A percentile compares a stretch with the other conserved stretches of the same genome.
Evolutionary conservation across 352 stramenopile genomes (phyloP).

Genomic region (Halophytophthora batemanensis): DNA sequence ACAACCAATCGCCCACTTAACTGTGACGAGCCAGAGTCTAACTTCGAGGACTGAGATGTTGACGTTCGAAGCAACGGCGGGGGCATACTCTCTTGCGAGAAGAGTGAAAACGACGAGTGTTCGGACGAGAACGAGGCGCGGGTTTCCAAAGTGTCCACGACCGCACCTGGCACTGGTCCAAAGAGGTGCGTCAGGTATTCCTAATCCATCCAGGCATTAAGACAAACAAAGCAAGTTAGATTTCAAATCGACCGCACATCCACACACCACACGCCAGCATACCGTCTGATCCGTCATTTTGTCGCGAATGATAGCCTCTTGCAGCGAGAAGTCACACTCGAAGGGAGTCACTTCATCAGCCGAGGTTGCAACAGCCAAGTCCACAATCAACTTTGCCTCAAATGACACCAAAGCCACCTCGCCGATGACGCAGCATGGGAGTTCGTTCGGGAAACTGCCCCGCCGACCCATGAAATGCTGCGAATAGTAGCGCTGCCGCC

Average conservation of each 20-base stretch:
- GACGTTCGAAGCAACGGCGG: constrained; percentile 16
- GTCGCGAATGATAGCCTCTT: constrained; percentile 36
- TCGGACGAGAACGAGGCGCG: constrained; percentile 24
- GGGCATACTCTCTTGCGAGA: constrained; percentile 17
- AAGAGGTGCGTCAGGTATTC: constrained; percentile 37
- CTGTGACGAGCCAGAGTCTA: constrained; percentile 24
- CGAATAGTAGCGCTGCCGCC: constrained; percentile 20
- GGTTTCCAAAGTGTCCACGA: constrained; percentile 21
- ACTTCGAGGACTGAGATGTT: constrained; percentile 15
- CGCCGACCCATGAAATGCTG: constrained; percentile 31
- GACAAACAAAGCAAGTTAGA: constrained; percentile 11
- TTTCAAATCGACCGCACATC: constrained; percentile 2
- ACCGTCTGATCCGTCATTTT: constrained; percentile 49
- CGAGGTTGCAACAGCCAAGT: constrained; percentile 6
- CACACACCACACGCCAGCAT: constrained; percentile 4
- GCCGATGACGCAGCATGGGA: constrained; percentile 35
- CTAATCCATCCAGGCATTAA: constrained; percentile 16
- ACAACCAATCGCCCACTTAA: constrained; percentile 23
- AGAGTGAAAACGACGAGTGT: constrained; percentile 25
- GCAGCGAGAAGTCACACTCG: constrained; percentile 44
- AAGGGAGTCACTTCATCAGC: constrained; percentile 9
- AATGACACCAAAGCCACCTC: constrained; percentile 30
- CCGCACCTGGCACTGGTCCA: constrained; percentile 27
- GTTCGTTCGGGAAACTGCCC: constrained; percentile 26
- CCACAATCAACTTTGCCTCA: constrained; percentile 17